Conservation (phyloP, 2,329 filamentous ascomycete species). For the Colletotrichum orchidophilum region DNA sequence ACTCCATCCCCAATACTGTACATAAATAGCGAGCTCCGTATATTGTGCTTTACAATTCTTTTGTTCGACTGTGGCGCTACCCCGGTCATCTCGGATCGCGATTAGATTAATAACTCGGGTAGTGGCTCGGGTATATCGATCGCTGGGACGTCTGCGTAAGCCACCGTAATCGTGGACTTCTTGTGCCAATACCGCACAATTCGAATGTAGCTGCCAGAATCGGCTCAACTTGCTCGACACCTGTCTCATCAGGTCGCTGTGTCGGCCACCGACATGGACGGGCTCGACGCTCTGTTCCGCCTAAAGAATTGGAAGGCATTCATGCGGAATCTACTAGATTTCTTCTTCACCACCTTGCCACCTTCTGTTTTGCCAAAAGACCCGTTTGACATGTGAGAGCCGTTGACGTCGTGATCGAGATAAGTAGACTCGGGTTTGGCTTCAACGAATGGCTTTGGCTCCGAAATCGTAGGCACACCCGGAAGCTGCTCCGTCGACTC, state of each 20-base stretch:
- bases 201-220: neutral
- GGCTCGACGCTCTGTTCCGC: conserved; percentile 55
- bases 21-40: conserved; percentile 31
- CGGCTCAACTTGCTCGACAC: neutral
- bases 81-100: conserved; percentile 1
- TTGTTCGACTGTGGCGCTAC: conserved; percentile 8
- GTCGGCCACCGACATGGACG: conserved; percentile 43
- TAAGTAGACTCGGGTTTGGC: conserved; percentile 12
- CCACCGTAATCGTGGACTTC: neutral
- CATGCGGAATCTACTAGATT: conserved; percentile 70
- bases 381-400: conserved; percentile 45
- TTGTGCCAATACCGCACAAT: neutral
- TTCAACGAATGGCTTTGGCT: conserved; percentile 44
- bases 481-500: conserved; percentile 63
- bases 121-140: conserved; percentile 30
- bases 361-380: conserved; percentile 57
- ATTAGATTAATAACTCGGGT: conserved; percentile 18
- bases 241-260: conserved; percentile 37
- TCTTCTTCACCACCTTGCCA: conserved; percentile 65
- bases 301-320: conserved; percentile 67
- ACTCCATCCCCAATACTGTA: conserved; percentile 32
- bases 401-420: conserved; percentile 31
- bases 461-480: conserved; percentile 54
- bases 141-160: conserved; percentile 8
- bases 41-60: conserved; percentile 30